Evolutionary conservation across 2,329 filamentous ascomycete genomes (phyloP), one percentile per base, ranked within the genome.

Genomic region (Metarhizium humberi): DNA sequence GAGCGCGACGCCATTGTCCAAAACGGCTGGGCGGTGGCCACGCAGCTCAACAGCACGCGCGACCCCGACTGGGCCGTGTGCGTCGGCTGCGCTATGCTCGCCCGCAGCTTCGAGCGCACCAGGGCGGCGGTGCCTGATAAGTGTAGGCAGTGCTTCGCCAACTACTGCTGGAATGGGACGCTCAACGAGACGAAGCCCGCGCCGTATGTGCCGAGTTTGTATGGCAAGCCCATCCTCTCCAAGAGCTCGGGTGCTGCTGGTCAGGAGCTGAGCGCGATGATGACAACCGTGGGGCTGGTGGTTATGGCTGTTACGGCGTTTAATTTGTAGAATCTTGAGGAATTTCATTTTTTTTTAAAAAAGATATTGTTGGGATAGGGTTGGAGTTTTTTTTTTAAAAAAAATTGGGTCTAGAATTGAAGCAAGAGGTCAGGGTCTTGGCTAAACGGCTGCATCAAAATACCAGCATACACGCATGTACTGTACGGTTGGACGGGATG

Each of bases 151-250:
- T 99, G 94, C 74, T 97, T 96, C 70, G 61, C 75, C 13, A 71
- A 75, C 20, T 96, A 96, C 74, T 99, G 94, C 79, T 99, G 94
- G 94, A 82, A 96, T 68, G 94, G 94, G n/a, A 88, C 81, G 16
- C 55, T 72, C 40, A 66, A 69, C 32, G 67, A 68, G 52, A 56
- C 59, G 11, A 61, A 63, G 1, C 65, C 69, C 1, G 78, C 60
- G 57, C 62, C 57, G 7, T 72, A 72, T 48, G 53, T 61, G 29
- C 70, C 70, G 10, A 18, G 52, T 2, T 60, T 66, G 6, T 63
- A 64, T 40, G 60, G 64, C 54, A 60, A 62, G 42, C 55, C 58
- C 13, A 63, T 71, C 40, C 55, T 64, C 30, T 48, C 63, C 8
- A 56, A 67, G 34, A 66, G 60, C 49, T 60, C 60, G 25, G 63